Evolutionary conservation across 352 stramenopile genomes (phyloP), one percentile per base, ranked within the genome.

Genomic region (Thalassiosira livingstoniorum): DNA sequence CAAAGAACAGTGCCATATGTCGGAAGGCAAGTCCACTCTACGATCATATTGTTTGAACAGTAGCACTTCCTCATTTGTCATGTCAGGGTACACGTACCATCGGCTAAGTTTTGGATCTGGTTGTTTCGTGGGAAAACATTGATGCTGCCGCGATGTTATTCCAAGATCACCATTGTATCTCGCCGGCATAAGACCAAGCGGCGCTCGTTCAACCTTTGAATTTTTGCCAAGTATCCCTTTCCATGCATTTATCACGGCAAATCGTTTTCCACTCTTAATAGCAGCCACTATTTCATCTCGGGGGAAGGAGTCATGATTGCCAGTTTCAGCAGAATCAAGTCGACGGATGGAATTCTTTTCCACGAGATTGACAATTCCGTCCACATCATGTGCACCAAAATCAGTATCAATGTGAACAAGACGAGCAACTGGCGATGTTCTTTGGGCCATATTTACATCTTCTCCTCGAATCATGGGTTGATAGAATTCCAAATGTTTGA

Each of bases 31-130:
- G 1, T 54, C 71, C 5, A 68, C 25, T 53, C 69, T 55, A 39
- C 84, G 79, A 78, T 92, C 87, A 35, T 90, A 92, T 67, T 92
- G 84, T 45, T 88, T 84, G 70, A 92, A 92, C 0, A 85, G 37
- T 15, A 92, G 63, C 18, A 76, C 61, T 64, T 92, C 87, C 25
- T 88, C 65, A 4, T 13, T 51, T 2, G 66, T 82, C n/a, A 75
- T 82, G 51, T 83, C 69, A 27, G 87, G 79, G 75, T 87, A 92
- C 29, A 55, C 57, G 37, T 89, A 92, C 87, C 87, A 92, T 54
- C 61, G 63, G 51, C 79, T 90, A 34, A 74, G 13, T 4, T 82
- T 54, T 31, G 62, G 55, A 51, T 79, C 61, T 23, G 85, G 85
- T 31, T n/a, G 42, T 13, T 34, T 35, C 27, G 74, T 65, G 37